Conservation (phyloP, 2,329 filamentous ascomycete species). For the Fragosphaeria purpurea region DNA sequence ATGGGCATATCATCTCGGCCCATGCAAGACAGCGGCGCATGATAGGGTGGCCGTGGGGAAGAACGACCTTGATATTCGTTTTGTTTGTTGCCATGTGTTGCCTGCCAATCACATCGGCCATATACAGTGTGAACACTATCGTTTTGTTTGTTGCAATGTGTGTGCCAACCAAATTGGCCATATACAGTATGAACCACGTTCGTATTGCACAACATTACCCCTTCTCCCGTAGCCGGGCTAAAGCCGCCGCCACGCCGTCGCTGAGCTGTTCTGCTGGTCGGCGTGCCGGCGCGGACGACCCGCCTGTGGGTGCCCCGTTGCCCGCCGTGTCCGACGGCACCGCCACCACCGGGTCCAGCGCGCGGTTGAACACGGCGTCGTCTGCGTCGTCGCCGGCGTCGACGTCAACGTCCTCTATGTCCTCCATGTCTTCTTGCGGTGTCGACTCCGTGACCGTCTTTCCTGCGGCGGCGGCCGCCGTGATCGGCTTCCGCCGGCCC, state of each 20-base stretch:
- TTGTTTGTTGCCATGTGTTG: no score
- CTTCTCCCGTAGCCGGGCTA: constrained; percentile 47
- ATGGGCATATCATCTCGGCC: no score
- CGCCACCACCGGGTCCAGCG: neutral
- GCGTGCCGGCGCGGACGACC: constrained; percentile 8
- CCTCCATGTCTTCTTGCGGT: neutral
- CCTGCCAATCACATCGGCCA: no score
- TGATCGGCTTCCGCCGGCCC: constrained; percentile 24
- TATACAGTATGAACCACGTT: no score
- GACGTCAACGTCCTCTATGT: neutral
- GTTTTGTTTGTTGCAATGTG: no score
- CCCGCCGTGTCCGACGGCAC: neutral
- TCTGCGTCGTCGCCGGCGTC: neutral
- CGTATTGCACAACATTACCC: constrained; percentile 15
- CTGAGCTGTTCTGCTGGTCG: constrained; percentile 33
- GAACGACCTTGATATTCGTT: no score
- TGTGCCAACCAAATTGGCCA: no score
- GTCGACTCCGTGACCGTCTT: neutral
- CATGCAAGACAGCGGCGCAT: no score
- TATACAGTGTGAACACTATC: no score
- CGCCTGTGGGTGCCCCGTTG: no score
- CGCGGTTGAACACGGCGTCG: constrained; percentile 6
- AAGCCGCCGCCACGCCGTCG: constrained; percentile 49
- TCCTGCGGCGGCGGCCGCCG: constrained; percentile 18
- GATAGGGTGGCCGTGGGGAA: no score